Evolutionary conservation across 306 rosid genomes (phyloP), one percentile per base, ranked within the genome.

Genomic region (Cicer bijugum): DNA sequence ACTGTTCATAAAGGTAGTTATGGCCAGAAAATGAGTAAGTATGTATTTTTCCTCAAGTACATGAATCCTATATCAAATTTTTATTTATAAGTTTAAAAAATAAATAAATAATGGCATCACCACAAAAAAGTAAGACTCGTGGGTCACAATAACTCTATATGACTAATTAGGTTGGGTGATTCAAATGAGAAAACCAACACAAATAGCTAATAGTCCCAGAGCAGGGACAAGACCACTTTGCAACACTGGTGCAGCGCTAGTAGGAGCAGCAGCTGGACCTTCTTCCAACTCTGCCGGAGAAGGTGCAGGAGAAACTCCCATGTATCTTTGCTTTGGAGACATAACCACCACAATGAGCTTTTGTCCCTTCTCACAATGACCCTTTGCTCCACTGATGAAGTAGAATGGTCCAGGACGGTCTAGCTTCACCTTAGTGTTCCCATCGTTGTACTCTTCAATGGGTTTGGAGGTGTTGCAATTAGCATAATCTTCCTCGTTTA

Each of bases 351-450:
- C 86, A 53, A 71, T 5, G 33, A 94, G 17, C 87, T 87, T 94
- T 82, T 89, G 95, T 9, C 97, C 97, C 81, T 89, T 85, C 78
- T 87, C 85, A 65, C 98, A 94, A 75, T 87, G 89, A 4, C 90
- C 97, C 76, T 86, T 82, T 23, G 72, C 85, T 37, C 98, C 98
- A 69, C 96, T 94, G 23, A 91, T 85, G 90, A 94, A 94, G 61
- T 84, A 89, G 73, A 76, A 86, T 8, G 99, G 85, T 1, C 99
- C 97, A 7, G 95, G 58, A 9, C 66, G 84, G 16, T 82, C 84
- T 4, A 91, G 87, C 84, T 82, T 72, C 76, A 94, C 84, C 86
- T 81, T 94, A 0, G 96, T 88, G 58, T 85, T 78, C 40, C 90
- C 96, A 39, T 87, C 97, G 12, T 66, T 85, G 87, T 83, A 46